These are phyloP conservation scores for Globisporangium ultimum DNA, from an alignment of 352 stramenopile species.

Conservation along the genomic window DNA sequence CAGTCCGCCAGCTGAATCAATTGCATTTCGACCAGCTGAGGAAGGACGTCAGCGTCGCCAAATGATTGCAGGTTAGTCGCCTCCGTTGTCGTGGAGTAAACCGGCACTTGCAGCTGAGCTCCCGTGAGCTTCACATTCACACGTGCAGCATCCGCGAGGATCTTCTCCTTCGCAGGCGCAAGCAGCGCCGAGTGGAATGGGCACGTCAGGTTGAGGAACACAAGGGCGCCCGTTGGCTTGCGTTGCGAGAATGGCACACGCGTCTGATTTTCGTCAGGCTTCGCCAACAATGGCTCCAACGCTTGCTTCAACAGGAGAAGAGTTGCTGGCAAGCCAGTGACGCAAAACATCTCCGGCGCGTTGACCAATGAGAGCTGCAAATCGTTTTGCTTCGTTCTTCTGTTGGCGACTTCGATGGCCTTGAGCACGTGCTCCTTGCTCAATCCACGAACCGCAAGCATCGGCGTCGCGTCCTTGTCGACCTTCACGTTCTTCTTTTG, in stretches of 20 bases:
- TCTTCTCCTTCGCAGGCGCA: slow-evolving; percentile 29
- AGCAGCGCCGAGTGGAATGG: slow-evolving; percentile 77
- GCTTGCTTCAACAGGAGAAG: slow-evolving; percentile 49
- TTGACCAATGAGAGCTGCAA: slow-evolving; percentile 81
- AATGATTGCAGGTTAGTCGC: slow-evolving; percentile 51
- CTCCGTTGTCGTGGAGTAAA: slow-evolving; percentile 56
- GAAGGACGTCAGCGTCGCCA: slow-evolving; percentile 34
- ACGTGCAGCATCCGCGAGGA: slow-evolving; percentile 50
- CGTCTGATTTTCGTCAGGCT: slow-evolving; percentile 57
- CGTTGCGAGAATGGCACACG: slow-evolving; percentile 78
- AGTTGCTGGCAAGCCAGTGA: slow-evolving; percentile 62
- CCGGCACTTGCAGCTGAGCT: slow-evolving; percentile 53
- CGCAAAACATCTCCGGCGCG: slow-evolving; percentile 44
- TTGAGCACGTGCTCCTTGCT: slow-evolving; percentile 48
- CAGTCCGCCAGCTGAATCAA: slow-evolving; percentile 62
- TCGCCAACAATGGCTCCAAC: slow-evolving; percentile 47
- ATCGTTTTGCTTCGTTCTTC: slow-evolving; percentile 39
- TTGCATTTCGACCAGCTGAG: slow-evolving; percentile 58
- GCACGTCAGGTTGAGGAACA: slow-evolving; percentile 59
- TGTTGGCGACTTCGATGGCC: slow-evolving; percentile 45
- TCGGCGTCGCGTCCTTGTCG: slow-evolving; percentile 43
- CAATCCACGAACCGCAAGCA: slow-evolving; percentile 70
- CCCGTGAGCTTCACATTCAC: slow-evolving; percentile 38
- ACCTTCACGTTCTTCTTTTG: slow-evolving; percentile 30
- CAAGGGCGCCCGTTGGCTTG: slow-evolving; percentile 59